Evolutionary conservation across 768 basidiomycete species (phyloP).

Genomic region (Gelatoporia subvermispora): DNA sequence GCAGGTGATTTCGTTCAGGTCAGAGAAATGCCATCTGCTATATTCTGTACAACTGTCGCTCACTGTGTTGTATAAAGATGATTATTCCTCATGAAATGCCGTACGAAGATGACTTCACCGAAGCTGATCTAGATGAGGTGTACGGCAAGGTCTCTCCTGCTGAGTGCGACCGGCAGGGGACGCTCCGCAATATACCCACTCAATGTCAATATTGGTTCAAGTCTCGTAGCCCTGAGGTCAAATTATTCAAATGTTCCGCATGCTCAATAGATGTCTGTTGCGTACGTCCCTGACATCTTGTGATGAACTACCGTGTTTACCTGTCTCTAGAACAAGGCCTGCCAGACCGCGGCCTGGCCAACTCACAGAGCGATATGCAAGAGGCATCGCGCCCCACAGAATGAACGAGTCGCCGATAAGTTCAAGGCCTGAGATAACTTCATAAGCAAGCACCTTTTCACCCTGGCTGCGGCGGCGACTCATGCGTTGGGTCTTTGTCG

Average conservation of each 20-base stretch:
- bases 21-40: no score
- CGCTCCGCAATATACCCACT: background rate
- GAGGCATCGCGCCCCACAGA: background rate
- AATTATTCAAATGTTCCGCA: background rate
- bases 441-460: background rate
- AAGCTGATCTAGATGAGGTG: no score
- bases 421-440: background rate
- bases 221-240: background rate
- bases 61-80: no score
- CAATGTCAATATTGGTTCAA: constrained; percentile 3
- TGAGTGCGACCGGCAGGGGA: background rate
- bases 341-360: constrained; percentile 1
- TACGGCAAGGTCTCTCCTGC: no score
- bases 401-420: background rate
- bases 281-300: background rate
- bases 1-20: no score
- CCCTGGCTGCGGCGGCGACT: background rate
- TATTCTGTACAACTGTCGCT: no score
- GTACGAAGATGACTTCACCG: no score
- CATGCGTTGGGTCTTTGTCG: background rate
- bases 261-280: background rate
- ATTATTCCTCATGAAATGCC: no score
- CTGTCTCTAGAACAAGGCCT: background rate
- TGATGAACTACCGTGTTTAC: background rate
- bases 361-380: constrained; percentile 1